Base-by-base conservation (phyloP, 371 early-diverging fungal genomes). In the Actinomortierella wolfii region DNA sequence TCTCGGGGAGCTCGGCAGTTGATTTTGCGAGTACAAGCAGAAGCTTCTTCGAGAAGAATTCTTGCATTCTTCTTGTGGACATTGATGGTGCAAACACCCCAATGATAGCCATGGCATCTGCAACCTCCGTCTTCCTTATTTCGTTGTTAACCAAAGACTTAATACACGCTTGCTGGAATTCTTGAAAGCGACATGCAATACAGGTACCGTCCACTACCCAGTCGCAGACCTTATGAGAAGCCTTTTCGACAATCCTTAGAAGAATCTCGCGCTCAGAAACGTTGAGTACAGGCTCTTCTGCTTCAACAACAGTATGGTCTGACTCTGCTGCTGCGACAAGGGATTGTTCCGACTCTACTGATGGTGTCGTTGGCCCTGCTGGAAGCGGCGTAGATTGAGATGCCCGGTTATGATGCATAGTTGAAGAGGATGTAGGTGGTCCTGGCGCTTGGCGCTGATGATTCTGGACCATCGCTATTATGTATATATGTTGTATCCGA, bases 41-140 rank as follows among this genome's bases (percentile, higher is more conserved):
- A 14, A 43, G 39, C 53, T 45, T 52, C 39, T 52, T 34, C 46
- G 59, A 44, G 46, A 59, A 59, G 15, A 34, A 28, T 6, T 52
- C 17, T 43, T 53, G 6, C 59, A 59, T 59, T 39, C 59, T 51
- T 52, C 20, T 52, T 34, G 59, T 52, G n/a, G 53, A 18, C 59
- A 59, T 59, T 21, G 52, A 59, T 0, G 53, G 59, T 44, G 59
- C 59, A 59, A 59, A 59, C 29, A 45, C 59, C 29, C 59, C 46
- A 52, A 59, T 59, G 18, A 59, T 59, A 29, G 52, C 52, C 59
- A 59, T 52, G 34, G 25, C 46, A 24, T 59, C 53, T 1, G 59
- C 59, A 29, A 51, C 45, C 18, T 58, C 59, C 28, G 52, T 59
- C 24, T 59, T 59, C 21, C 18, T 50, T 26, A 52, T 59, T 51